phyloP scores from a whole-genome alignment of 495 filamentous ascomycete species.

The Tuber aestivum region DNA sequence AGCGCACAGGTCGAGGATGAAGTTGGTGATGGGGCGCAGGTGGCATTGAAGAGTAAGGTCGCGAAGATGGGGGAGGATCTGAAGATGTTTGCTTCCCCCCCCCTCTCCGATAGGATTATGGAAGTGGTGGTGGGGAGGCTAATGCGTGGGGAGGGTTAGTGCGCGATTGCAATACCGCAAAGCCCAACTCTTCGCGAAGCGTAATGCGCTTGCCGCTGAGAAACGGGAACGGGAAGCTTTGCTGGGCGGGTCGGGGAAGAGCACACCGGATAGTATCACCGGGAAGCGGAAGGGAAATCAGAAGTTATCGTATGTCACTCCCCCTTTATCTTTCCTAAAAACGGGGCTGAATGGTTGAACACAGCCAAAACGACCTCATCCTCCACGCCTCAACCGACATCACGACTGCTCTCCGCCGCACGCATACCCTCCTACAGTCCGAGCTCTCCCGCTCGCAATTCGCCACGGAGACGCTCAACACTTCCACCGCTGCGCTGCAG shows the following conservation, averaged over 20 bases:
- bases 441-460: slow-evolving; percentile 81
- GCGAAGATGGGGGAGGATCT: slow-evolving; percentile 61
- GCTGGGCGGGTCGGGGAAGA: slow-evolving; percentile 52
- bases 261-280: slow-evolving; percentile 36
- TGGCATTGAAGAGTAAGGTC: slow-evolving; percentile 58
- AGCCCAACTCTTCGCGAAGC: slow-evolving; percentile 60
- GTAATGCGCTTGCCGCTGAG: slow-evolving; percentile 49
- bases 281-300: slow-evolving; percentile 30
- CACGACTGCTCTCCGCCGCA: slow-evolving; percentile 73
- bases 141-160: slow-evolving; percentile 45
- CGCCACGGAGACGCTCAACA: slow-evolving; percentile 76
- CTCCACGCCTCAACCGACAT: slow-evolving; percentile 73
- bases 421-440: slow-evolving; percentile 72
- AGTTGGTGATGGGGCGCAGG: slow-evolving; percentile 52
- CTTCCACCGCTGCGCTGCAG: slow-evolving; percentile 70
- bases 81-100: slow-evolving; percentile 51
- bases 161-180: slow-evolving; percentile 70
- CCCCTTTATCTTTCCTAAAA: neutral
- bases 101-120: slow-evolving; percentile 14
- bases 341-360: slow-evolving; percentile 16
- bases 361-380: slow-evolving; percentile 61
- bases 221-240: slow-evolving; percentile 71
- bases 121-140: slow-evolving; percentile 26
- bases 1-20: slow-evolving; percentile 62
- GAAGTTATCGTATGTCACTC: slow-evolving; percentile 5